phyloP scores from a whole-genome alignment of 352 stramenopile genomes.

The Phytophthora uliginosa region DNA sequence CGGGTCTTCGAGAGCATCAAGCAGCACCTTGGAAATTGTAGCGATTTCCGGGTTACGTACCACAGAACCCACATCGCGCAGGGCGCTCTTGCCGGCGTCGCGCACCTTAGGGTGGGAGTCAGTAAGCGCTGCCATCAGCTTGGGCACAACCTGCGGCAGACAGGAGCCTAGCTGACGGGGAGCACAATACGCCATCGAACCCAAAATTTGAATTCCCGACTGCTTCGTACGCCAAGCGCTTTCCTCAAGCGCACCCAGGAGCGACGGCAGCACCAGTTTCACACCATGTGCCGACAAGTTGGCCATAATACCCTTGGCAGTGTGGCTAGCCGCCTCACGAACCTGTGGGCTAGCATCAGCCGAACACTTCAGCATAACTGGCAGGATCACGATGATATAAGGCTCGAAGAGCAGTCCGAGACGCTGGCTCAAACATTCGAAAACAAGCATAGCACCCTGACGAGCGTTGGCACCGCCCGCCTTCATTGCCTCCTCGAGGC shows the following conservation, averaged over 20 bases:
- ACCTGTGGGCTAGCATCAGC: conserved; percentile 97
- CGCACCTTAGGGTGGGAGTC: conserved; percentile 99
- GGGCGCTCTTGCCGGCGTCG: conserved; percentile 94
- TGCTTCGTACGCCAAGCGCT: conserved; percentile 98
- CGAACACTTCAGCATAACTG: conserved; percentile 98
- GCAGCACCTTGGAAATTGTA: conserved; percentile 93
- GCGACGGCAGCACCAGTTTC: conserved; percentile 98
- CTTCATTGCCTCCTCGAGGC: conserved; percentile 88
- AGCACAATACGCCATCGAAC: conserved; percentile 98
- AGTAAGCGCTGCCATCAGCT: conserved; percentile 97
- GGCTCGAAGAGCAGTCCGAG: conserved; percentile 99
- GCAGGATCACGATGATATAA: conserved; percentile 99
- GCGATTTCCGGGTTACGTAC: conserved; percentile 99
- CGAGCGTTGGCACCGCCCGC: conserved; percentile 79
- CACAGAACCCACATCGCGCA: conserved; percentile 98
- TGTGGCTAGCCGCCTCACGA: conserved; percentile 95
- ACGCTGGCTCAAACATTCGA: conserved; percentile 97
- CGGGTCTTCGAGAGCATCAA: conserved; percentile 97
- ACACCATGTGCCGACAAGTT: conserved; percentile 99
- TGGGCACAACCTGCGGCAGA: conserved; percentile 99
- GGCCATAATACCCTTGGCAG: conserved; percentile 98
- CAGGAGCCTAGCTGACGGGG: conserved; percentile 98
- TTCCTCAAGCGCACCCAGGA: conserved; percentile 96
- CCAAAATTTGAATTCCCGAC: conserved; percentile 98
- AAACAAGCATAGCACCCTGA: conserved; percentile 97